Evolutionary conservation across 192 early-diverging fungal genomes (phyloP), one percentile per base, ranked within the genome.

Genomic region (Spizellomyces punctatus): DNA sequence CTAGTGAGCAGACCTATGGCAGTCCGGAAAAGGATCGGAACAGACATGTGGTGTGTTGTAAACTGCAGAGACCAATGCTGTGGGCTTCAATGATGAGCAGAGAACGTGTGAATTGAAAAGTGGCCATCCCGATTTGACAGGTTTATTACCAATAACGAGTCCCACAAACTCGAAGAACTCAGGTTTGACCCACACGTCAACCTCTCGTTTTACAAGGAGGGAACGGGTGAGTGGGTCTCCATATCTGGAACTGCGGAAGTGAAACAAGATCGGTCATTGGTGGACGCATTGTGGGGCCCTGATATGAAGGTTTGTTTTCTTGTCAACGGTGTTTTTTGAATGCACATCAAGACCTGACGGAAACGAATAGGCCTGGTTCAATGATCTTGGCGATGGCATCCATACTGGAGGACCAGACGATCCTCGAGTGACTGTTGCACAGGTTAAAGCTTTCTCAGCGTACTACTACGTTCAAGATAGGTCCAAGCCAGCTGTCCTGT

Each of bases 151-250:
- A 84, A 84, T 69, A 83, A 78, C 46, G 36, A 72, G 21, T 64
- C 79, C 8, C 77, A 84, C 71, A 84, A 84, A 49, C 54, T 81
- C 21, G 82, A 84, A 0, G 82, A 84, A 9, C 61, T 84, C 9
- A 8, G 46, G 10, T 56, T 58, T 54, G 82, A 84, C 67, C 65
- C 74, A 10, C 66, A 84, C 43, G 81, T 84, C 8, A 84, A 84
- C 46, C 57, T 83, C 9, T 64, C 75, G 17, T 84, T 73, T 58
- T 74, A 64, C 60, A 72, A 75, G 27, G 50, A 56, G 46, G 27
- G 16, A 44, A 84, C 78, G n/a, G 6, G 17, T n/a, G 82, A 84
- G 58, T 84, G 82, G 82, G 72, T 80, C 4, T 78, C 75, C 46
- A 75, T 84, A 27, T 68, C 79, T 21, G 82, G 82, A 16, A 72